These are phyloP conservation scores for Neurospora sublineolata DNA, from an alignment of 495 filamentous ascomycete genomes.

Conservation along the genomic window DNA sequence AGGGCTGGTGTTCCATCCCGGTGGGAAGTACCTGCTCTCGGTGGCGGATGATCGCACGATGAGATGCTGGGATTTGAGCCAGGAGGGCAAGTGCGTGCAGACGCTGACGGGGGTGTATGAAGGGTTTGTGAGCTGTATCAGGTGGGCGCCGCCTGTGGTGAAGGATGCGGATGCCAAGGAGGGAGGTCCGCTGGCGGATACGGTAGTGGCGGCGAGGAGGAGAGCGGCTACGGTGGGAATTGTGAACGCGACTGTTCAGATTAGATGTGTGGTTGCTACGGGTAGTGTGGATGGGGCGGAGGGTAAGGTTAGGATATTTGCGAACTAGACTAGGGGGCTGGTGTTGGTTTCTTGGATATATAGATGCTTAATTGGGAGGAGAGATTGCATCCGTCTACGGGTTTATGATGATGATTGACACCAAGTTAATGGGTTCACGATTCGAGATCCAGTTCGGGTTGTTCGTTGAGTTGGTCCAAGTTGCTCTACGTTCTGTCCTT, in stretches of 20 bases:
- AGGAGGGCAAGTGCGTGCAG: conserved; percentile 80
- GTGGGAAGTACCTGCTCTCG: conserved; percentile 77
- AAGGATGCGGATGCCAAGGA: conserved; percentile 1
- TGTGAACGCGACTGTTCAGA: not conserved
- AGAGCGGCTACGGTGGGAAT: not conserved
- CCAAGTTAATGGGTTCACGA: not conserved
- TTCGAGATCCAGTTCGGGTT: not conserved
- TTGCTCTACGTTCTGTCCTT: not conserved
- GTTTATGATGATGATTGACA: not conserved
- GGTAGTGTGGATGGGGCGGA: conserved; percentile 9
- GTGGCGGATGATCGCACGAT: conserved; percentile 80
- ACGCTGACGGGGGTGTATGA: conserved; percentile 7
- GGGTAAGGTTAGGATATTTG: conserved; percentile 10
- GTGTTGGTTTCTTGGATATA: not conserved
- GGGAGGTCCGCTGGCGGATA: not conserved
- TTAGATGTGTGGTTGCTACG: conserved; percentile 8
- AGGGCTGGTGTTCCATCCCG: conserved; percentile 74
- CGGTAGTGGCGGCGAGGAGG: not conserved
- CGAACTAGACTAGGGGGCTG: conserved; percentile 1
- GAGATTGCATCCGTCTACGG: not conserved
- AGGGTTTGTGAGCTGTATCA: conserved; percentile 10
- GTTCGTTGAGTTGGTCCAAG: not conserved
- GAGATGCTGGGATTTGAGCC: conserved; percentile 84
- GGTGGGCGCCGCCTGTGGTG: conserved; percentile 7
- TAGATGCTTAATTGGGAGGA: not conserved